Evolutionary conservation across 1,284 basidiomycete species (phyloP).

Genomic region (Schizophyllum amplum): DNA sequence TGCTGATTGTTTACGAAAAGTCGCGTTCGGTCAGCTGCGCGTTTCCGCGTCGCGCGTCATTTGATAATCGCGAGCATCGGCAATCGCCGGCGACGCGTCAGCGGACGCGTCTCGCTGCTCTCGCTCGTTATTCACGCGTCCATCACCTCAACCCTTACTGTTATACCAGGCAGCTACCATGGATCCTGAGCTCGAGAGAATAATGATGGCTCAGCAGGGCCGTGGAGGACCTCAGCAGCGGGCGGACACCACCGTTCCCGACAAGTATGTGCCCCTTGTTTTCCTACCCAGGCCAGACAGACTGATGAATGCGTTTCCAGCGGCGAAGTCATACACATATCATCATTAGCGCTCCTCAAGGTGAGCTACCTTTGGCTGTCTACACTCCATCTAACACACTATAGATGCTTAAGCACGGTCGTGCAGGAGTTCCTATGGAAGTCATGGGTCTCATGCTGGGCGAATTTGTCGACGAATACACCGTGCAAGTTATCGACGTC

Average conservation of each 20-base stretch:
- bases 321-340: slow-evolving; percentile 96
- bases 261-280: slow-evolving; percentile 47
- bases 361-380: slow-evolving; percentile 34
- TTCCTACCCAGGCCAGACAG: slow-evolving; percentile 4
- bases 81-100: neutral
- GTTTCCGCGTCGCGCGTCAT: neutral
- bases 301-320: slow-evolving; percentile 31
- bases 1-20: neutral
- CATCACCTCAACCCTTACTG: neutral
- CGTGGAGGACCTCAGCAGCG: slow-evolving; percentile 31
- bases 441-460: slow-evolving; percentile 99
- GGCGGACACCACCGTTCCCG: slow-evolving; percentile 51
- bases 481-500: slow-evolving; percentile 95
- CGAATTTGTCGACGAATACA: slow-evolving; percentile 99
- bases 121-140: neutral
- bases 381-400: neutral
- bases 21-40: neutral
- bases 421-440: slow-evolving; percentile 99
- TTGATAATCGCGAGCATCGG: neutral
- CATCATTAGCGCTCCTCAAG: slow-evolving; percentile 88
- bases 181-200: slow-evolving; percentile 36
- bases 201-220: slow-evolving; percentile 48
- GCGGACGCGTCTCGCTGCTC: neutral
- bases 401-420: slow-evolving; percentile 98
- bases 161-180: neutral